A percentile compares a stretch with the other conserved stretches of the same genome.
Conservation (phyloP, 345 rosid genomes). For the Ailanthus altissimus region DNA sequence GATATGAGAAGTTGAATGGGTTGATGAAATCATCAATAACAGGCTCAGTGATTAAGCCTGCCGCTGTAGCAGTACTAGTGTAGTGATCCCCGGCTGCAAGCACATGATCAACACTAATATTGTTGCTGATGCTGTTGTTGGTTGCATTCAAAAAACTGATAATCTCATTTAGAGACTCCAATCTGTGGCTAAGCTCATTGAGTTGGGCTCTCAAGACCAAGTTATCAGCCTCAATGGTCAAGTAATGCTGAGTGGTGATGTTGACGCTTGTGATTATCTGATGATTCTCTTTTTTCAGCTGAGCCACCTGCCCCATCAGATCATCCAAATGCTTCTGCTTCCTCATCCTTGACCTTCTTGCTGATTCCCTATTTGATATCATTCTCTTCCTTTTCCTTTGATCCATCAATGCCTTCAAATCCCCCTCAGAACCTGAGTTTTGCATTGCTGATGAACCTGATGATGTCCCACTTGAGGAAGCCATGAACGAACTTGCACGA, state of each 20-base stretch:
- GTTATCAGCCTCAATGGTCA: slow-evolving; percentile 72
- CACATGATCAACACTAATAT: background rate
- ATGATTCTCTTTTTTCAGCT: slow-evolving; percentile 57
- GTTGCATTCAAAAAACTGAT: slow-evolving; percentile 38
- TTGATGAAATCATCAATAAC: slow-evolving; percentile 43
- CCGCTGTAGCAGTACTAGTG: background rate
- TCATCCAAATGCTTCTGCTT: slow-evolving; percentile 92
- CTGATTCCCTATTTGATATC: slow-evolving; percentile 95
- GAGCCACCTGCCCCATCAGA: slow-evolving; percentile 56
- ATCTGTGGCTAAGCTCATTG: slow-evolving; percentile 64
- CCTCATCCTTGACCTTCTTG: slow-evolving; percentile 89
- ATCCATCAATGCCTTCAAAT: slow-evolving; percentile 59
- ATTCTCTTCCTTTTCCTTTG: slow-evolving; percentile 88
- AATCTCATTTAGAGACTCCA: slow-evolving; percentile 75
- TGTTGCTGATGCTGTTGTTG: background rate
- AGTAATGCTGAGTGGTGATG: slow-evolving; percentile 57
- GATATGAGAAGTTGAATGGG: slow-evolving; percentile 44
- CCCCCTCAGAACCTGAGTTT: slow-evolving; percentile 68
- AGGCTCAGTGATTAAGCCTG: slow-evolving; percentile 30
- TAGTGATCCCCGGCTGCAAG: slow-evolving; percentile 19
- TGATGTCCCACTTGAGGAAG: slow-evolving; percentile 63
- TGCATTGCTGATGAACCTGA: slow-evolving; percentile 59
- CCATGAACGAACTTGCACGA: slow-evolving; percentile 45
- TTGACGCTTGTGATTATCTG: slow-evolving; percentile 56
- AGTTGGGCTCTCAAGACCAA: slow-evolving; percentile 72